These are phyloP conservation scores for Phoenix dactylifera DNA, from an alignment of 176 grass and related monocot species.

Conservation along the genomic window DNA sequence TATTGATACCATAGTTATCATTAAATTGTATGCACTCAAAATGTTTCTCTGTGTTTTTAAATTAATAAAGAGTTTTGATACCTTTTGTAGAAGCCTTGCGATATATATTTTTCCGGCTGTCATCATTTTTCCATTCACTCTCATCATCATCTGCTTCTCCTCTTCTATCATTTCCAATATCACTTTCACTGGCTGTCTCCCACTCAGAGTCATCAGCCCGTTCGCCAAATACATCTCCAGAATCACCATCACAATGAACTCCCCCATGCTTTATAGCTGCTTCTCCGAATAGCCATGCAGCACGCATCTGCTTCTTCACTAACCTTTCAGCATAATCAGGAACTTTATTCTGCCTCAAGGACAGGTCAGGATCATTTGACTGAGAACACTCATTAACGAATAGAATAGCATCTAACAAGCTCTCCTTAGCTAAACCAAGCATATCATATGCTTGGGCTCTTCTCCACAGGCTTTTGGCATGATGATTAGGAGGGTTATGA, in stretches of 20 bases:
- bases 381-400: slow-evolving; percentile 91
- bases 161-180: slow-evolving; percentile 52
- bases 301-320: slow-evolving; percentile 95
- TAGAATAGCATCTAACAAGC: slow-evolving; percentile 89
- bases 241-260: slow-evolving; percentile 53
- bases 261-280: slow-evolving; percentile 80
- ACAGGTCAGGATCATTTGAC: slow-evolving; percentile 76
- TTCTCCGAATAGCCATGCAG: slow-evolving; percentile 92
- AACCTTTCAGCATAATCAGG: slow-evolving; percentile 96
- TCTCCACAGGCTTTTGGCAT: slow-evolving; percentile 96
- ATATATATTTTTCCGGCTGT: slow-evolving; percentile 41
- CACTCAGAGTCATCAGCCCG: slow-evolving; percentile 88
- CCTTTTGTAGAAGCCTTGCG: slow-evolving; percentile 43
- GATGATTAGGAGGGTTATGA: slow-evolving; percentile 73
- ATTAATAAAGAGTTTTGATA: neutral
- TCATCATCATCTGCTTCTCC: slow-evolving; percentile 43
- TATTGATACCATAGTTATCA: neutral
- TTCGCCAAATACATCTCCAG: slow-evolving; percentile 67
- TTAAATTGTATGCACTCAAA: neutral
- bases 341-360: slow-evolving; percentile 90
- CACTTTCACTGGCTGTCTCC: slow-evolving; percentile 86
- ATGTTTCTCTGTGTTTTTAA: neutral
- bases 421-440: slow-evolving; percentile 92
- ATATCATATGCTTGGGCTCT: slow-evolving; percentile 99
- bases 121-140: slow-evolving; percentile 57